These are phyloP conservation scores for Phytophthora multivora DNA, from an alignment of 352 stramenopile species.

Conservation along the genomic window DNA sequence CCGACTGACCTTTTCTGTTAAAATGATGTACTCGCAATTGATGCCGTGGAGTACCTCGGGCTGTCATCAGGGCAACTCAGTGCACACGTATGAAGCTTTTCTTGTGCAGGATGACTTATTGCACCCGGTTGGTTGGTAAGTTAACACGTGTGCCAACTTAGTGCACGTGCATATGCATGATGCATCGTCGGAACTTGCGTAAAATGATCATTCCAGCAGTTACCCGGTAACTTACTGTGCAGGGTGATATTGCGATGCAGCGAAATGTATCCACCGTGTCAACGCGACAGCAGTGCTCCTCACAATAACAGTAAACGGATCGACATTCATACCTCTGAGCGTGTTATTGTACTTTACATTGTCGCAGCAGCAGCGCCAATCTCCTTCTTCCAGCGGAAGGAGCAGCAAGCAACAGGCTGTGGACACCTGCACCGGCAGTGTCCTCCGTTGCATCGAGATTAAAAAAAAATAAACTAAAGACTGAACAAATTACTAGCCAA, in stretches of 20 bases:
- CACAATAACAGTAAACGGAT: constrained; percentile 13
- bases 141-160: too few species aligned
- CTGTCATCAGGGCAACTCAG: not conserved
- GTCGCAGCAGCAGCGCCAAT: constrained; percentile 23
- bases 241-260: constrained; percentile 12
- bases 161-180: too few species aligned
- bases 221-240: too few species aligned
- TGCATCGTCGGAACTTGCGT: too few species aligned
- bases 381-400: constrained; percentile 56
- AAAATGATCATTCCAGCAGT: too few species aligned
- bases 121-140: too few species aligned
- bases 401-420: constrained; percentile 24
- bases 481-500: constrained; percentile 24
- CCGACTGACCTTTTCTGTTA: constrained; percentile 28
- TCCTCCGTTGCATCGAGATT: constrained; percentile 15
- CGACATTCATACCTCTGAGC: constrained; percentile 14
- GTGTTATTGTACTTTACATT: constrained; percentile 53
- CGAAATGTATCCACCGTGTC: constrained; percentile 36
- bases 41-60: not conserved
- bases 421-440: constrained; percentile 10
- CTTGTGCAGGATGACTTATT: too few species aligned
- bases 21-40: constrained; percentile 33
- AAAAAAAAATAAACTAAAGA: constrained; percentile 40
- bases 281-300: constrained; percentile 16
- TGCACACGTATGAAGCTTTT: not conserved